These are phyloP conservation scores for Paramecium sonneborni DNA, from an alignment of 73 alveolate species.

Conservation along the genomic window DNA sequence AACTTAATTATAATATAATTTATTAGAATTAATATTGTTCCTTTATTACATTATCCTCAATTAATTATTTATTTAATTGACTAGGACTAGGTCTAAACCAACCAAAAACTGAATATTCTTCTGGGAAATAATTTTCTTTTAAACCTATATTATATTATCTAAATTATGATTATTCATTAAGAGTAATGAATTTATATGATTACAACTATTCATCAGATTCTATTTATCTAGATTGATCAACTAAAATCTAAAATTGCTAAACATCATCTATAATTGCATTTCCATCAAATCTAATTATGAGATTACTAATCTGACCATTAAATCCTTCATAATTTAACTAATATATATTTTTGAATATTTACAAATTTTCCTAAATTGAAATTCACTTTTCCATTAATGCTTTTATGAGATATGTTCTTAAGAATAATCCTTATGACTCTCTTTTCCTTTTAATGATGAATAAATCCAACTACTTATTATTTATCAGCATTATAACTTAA, in stretches of 20 bases:
- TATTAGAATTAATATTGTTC: background rate
- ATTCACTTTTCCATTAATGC: background rate
- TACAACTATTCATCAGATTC: background rate
- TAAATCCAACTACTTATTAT: background rate
- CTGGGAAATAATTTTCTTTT: background rate
- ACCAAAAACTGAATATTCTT: background rate
- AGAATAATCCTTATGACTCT: background rate
- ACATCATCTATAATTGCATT: background rate
- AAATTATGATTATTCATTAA: background rate
- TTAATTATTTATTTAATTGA: background rate
- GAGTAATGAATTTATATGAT: background rate
- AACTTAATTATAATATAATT: background rate
- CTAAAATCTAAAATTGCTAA: background rate
- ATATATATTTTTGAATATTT: background rate
- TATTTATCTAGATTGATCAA: background rate
- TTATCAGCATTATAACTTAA: background rate
- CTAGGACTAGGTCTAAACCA: conserved; percentile 2
- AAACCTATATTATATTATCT: background rate
- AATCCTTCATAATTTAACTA: background rate
- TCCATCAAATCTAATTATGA: conserved; percentile 31
- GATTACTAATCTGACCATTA: background rate
- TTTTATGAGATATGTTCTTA: background rate
- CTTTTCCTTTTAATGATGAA: background rate
- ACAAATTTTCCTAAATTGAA: background rate
- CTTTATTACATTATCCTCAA: background rate